Base-by-base conservation (phyloP, 2,329 filamentous ascomycete genomes). In the Metarhizium rileyi region DNA sequence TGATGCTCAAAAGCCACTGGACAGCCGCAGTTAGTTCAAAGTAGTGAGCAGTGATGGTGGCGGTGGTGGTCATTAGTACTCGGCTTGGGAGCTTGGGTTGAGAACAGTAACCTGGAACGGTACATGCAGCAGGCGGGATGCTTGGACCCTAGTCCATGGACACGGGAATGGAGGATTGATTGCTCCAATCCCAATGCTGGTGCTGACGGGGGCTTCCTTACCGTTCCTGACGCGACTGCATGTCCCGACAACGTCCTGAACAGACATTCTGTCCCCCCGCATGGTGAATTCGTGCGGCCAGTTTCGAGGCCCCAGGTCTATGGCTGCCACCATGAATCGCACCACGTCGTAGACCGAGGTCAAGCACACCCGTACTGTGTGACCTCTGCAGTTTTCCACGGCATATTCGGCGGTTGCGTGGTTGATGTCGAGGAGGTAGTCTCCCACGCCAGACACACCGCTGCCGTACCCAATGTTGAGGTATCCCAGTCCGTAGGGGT, bases 271-370 rank as follows among this genome's bases (percentile, higher is more conserved):
- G 48, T 86, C 82, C n/a, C 85, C 84, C 45, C 74, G 74, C 75
- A 90, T 81, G 36, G 75, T 76, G 61, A 86, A 81, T 61, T 89
- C 85, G 5, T 66, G 64, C 3, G 84, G 84, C 86, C 86, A 90
- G 18, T 63, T 72, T 6, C 70, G 67, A 7, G 73, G 70, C 0
- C 73, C 76, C 38, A 87, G 65, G 43, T 86, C 82, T 27, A 87
- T 63, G 14, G 86, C 79, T n/a, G 81, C 78, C 10, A 83, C 81
- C 8, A 90, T 71, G 56, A 86, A 88, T n/a, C 75, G 74, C 23
- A 77, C 86, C 5, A 88, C 77, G 58, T 90, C 86, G 54, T 79
- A 72, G 16, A 82, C 77, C 4, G 84, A 84, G 2, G 83, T 89
- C 70, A 90, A 69, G 56, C 78, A 83, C 5, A 90, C 66, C 7